Base-by-base conservation (phyloP, 441 rosid genomes). In the Erysimum cheiri region DNA sequence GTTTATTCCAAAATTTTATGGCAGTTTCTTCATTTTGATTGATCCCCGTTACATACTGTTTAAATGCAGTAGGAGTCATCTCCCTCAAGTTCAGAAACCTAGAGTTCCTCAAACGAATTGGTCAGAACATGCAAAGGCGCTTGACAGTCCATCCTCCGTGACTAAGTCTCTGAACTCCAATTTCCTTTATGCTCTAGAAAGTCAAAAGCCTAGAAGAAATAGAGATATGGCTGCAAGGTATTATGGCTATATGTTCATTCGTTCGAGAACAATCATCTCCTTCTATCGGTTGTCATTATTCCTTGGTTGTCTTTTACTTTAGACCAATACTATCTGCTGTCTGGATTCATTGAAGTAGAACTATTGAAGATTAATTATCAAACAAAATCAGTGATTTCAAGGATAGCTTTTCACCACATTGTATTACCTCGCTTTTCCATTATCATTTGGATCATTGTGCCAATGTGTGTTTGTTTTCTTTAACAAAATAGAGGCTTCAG, bases 31-130 rank as follows among this genome's bases (percentile, higher is more conserved):
- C 6, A 41, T 40, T 35, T 52, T 35, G 6, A n/a, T 78, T 54
- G 72, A 9, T 52, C 49, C 52, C 36, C 29, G 63, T 58, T 61
- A 43, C 43, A 44, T 1, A 35, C 37, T 43, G 46, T 70, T 60
- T 59, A 31, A 49, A 11, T 79, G 77, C 86, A 87, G 90, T 70
- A 33, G 50, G 72, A 81, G 75, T 77, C 77, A 67, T 69, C 70
- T 57, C 33, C 74, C 65, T 68, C 83, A 80, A 72, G 83, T 72
- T 70, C 65, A 69, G 80, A 78, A 80, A 68, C 55, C 74, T 29
- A 72, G 64, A 35, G 82, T 62, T 50, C 98, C 96, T 63, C 83
- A 77, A 50, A 80, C 81, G 40, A 94, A 94, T 80, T 87, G 93
- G 97, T 80, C 71, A 54, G 85, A 83, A 61, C 97, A 94, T 79